phyloP scores from a whole-genome alignment of 129 eudicot species.

The Mikania micrantha region DNA sequence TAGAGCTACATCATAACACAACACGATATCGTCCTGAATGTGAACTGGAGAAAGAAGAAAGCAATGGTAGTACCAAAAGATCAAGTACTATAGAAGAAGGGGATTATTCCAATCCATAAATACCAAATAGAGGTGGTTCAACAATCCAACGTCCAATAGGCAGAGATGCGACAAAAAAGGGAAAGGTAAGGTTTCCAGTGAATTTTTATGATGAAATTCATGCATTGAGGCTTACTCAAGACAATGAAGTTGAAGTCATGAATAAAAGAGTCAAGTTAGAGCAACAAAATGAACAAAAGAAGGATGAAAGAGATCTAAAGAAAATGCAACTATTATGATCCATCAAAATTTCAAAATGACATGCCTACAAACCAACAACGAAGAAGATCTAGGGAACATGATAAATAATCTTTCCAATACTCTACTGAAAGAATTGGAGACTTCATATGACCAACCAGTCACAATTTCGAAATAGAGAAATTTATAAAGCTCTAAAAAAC shows the following conservation, averaged over 20 bases:
- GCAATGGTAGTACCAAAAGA: neutral
- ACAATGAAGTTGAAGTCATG: neutral
- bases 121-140: neutral
- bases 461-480: no score
- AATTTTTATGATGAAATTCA: no score
- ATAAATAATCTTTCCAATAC: no score
- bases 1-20: neutral
- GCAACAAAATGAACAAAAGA: neutral
- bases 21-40: neutral
- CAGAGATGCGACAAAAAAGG: neutral
- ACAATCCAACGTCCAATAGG: no score
- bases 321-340: neutral
- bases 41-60: neutral
- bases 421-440: no score
- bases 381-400: no score
- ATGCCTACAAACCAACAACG: no score
- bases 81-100: no score
- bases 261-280: neutral
- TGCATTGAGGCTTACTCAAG: neutral
- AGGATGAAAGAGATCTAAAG: neutral
- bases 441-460: no score
- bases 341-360: no score
- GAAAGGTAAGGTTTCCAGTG: neutral
- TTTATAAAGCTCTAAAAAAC: no score
- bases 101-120: neutral